These are phyloP conservation scores for Zoysia pacifica DNA, from an alignment of 176 grass and related monocot genomes.

Conservation along the genomic window DNA sequence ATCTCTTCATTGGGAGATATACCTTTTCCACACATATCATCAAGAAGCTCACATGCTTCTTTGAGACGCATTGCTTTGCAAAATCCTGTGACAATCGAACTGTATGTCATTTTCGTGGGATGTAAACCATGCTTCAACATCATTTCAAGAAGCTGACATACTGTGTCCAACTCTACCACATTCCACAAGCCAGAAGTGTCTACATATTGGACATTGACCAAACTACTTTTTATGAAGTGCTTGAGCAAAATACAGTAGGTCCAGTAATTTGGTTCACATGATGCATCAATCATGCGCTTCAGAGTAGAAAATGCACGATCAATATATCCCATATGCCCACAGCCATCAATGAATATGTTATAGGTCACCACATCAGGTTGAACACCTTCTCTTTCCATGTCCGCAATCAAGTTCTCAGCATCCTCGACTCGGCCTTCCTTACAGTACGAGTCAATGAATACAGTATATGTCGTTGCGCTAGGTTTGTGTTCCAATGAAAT, in stretches of 20 bases:
- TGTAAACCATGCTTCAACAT: conserved; percentile 63
- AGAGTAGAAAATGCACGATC: conserved; percentile 65
- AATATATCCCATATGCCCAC: conserved; percentile 59
- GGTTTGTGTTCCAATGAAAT: conserved; percentile 60
- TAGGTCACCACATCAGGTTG: conserved; percentile 68
- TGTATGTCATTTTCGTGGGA: conserved; percentile 58
- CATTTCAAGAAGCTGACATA: conserved; percentile 64
- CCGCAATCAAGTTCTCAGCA: conserved; percentile 56
- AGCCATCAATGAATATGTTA: conserved; percentile 71
- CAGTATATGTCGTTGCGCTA: conserved; percentile 67
- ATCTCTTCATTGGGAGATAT: conserved; percentile 70
- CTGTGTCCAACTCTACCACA: conserved; percentile 51
- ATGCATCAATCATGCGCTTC: conserved; percentile 70
- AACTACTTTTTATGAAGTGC: conserved; percentile 53
- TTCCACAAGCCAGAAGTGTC: conserved; percentile 63
- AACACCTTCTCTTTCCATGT: conserved; percentile 76
- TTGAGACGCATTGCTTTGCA: conserved; percentile 63
- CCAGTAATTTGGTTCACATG: conserved; percentile 69
- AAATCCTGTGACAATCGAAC: conserved; percentile 63
- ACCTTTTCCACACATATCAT: conserved; percentile 62
- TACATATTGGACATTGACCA: conserved; percentile 40
- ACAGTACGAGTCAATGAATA: conserved; percentile 73
- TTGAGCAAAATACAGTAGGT: conserved; percentile 79
- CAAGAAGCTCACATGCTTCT: conserved; percentile 65
- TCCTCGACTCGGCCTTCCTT: conserved; percentile 63